Evolutionary conservation across 164 flowering plant genomes (phyloP).

Genomic region (Umbilicus rupestris): DNA sequence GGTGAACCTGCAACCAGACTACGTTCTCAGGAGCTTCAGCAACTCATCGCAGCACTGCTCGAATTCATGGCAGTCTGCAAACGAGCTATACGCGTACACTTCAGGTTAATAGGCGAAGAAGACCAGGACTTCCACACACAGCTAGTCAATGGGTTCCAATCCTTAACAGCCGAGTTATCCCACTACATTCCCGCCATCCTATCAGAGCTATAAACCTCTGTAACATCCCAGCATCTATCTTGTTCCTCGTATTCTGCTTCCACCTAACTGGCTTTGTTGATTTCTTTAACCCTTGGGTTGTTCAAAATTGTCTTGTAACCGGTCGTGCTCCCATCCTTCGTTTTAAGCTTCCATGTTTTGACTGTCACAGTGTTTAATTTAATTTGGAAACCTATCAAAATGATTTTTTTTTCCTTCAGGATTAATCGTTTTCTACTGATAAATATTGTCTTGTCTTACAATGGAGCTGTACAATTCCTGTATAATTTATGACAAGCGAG

Average conservation of each 20-base stretch:
- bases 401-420: no score
- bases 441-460: no score
- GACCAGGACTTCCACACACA: conserved; percentile 99
- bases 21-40: conserved; percentile 94
- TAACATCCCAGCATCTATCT: not conserved
- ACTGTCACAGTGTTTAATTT: no score
- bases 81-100: conserved; percentile 92
- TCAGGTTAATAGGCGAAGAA: conserved; percentile 92
- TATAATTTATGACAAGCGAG: no score
- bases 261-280: no score
- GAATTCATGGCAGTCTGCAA: conserved; percentile 99
- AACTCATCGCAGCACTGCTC: conserved; percentile 95
- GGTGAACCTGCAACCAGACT: conserved; percentile 98
- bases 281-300: no score
- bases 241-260: not conserved
- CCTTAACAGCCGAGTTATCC: conserved; percentile 91
- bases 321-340: no score
- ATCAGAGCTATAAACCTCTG: conserved; percentile 53
- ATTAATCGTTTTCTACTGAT: no score
- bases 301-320: no score
- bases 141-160: conserved; percentile 95
- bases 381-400: no score
- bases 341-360: no score
- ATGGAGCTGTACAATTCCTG: no score
- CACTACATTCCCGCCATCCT: conserved; percentile 98